These are phyloP conservation scores for Chloropicon primus DNA, from an alignment of 139 green algal species.

Conservation along the genomic window DNA sequence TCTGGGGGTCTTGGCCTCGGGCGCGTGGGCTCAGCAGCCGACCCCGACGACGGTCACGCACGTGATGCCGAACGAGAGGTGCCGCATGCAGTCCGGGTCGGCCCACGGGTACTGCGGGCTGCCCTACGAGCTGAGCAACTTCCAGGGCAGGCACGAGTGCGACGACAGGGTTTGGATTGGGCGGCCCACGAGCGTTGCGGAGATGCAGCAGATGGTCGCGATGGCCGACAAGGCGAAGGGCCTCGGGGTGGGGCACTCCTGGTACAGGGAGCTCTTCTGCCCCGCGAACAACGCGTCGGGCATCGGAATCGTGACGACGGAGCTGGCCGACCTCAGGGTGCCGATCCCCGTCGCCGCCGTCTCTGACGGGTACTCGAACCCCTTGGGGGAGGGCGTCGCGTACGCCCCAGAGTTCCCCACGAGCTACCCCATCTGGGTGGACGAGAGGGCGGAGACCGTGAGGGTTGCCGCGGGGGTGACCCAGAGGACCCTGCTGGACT, in stretches of 20 bases:
- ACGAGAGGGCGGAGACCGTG: conserved; percentile 45
- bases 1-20: background rate
- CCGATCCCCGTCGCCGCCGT: background rate
- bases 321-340: background rate
- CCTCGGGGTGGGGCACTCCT: conserved; percentile 16
- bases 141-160: conserved; percentile 48
- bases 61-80: background rate
- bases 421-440: conserved; percentile 25
- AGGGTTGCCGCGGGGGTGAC: conserved; percentile 50
- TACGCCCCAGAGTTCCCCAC: background rate
- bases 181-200: conserved; percentile 21
- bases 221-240: background rate
- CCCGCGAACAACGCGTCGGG: background rate
- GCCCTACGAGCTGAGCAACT: conserved; percentile 31
- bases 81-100: background rate
- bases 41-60: background rate
- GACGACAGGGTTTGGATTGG: conserved; percentile 30
- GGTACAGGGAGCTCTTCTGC: conserved; percentile 52
- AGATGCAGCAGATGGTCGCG: conserved; percentile 29
- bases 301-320: background rate
- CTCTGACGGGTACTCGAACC: background rate
- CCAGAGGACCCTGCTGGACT: conserved; percentile 55
- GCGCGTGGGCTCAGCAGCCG: background rate
- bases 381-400: background rate
- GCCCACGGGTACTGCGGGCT: background rate